Evolutionary conservation across 495 filamentous ascomycete species (phyloP), one percentile per base, ranked within the genome.

Genomic region (Penicillium macrosclerotiorum): DNA sequence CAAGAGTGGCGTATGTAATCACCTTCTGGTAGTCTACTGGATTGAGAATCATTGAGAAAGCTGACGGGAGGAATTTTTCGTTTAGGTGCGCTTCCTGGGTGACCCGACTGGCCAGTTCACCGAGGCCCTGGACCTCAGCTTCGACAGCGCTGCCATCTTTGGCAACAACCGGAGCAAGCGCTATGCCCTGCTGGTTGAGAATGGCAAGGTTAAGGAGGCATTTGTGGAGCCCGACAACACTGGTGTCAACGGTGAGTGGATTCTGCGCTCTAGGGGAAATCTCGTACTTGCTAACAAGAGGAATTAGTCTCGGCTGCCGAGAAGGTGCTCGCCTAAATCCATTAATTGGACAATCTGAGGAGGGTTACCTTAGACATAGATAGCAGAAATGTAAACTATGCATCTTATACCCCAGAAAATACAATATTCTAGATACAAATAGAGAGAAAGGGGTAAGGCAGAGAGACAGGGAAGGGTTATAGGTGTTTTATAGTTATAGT

Each of bases 171-270:
- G 93, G 45, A 85, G 83, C 69, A 96, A 94, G 86, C 78, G 93
- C 38, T 98, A 95, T 62, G 88, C 87, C 19, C 73, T 96, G 37
- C 72, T 87, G 22, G 69, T 92, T 37, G 81, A 91, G 69, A 70
- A 87, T 53, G 88, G 89, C 35, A 89, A 86, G 67, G 84, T 90
- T 58, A 85, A 78, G 68, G 77, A 82, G 49, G 69, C 84, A 33
- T 80, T 85, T 51, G 77, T 96, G 31, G 93, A 97, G 75, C 90
- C 91, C 14, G 92, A 98, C 68, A 96, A 92, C 69, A 94, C 89
- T 25, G 90, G 93, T 25, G 75, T 93, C 9, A 77, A 86, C 49
- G 87, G 89, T 93, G 68, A 63, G 78, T 57, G 19, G 40, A 31
- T 33, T 24, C 17, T 37, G 22, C 24, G 37, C 41, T 41, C 33